Evolutionary conservation across 345 rosid genomes (phyloP), one percentile per base, ranked within the genome.

Genomic region (Brassica napus): DNA sequence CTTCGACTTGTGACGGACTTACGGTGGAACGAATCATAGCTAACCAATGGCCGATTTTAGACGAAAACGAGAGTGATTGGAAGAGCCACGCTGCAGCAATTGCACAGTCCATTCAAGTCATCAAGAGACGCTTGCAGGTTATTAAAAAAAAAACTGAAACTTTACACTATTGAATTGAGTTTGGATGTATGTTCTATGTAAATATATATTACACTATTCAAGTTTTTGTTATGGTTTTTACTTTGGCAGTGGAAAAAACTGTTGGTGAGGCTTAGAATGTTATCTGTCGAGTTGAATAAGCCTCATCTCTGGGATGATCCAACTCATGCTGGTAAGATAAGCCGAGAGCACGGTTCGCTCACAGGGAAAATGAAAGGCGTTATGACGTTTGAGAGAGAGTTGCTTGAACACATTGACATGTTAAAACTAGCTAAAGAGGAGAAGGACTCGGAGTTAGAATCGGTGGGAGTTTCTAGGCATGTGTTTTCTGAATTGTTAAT

Each of bases 351-450:
- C 58, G 97, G 98, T 16, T 88, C 88, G 0, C 87, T 91, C 11
- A 73, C 84, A 88, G 87, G 86, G 42, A 91, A 87, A 83, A 86
- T 90, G 86, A 91, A 91, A 85, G 87, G 87, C 81, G 97, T 93
- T 79, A 82, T 78, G 83, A 81, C 85, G 37, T 89, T 91, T 76
- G 99, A 95, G 79, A 86, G 83, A 75, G 92, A 93, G 72, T 76
- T 95, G 71, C 92, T 95, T 68, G 99, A 95, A 82, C 93, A 95
- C 74, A 89, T 95, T 82, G 98, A 95, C 85, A 90, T 95, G 94
- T 87, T 95, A 37, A 91, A 91, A 80, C 92, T 95, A 76, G 97
- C 97, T 67, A 89, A 86, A 23, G 99, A 93, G 71, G 99, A 95
- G 83, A 86, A 86, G 60, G 97, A 91, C 83, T 44, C 87, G 65